Base-by-base conservation (phyloP, 140 eudicot species). In the Erigeron philadelphicus region DNA sequence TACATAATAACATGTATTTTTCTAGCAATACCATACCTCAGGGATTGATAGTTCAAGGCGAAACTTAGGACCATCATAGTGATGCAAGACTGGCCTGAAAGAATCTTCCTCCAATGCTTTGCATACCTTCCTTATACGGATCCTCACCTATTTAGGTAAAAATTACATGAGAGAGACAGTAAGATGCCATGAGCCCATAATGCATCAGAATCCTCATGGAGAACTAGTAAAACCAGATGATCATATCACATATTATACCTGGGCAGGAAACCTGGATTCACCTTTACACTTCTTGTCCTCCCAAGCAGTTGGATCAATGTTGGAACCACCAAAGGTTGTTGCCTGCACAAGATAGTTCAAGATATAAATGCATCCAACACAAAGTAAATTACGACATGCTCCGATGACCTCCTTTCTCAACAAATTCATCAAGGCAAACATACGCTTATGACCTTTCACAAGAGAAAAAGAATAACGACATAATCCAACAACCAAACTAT, bases 271-370 rank as follows among this genome's bases (percentile, higher is more conserved):
- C 85, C 98, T 83, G 8, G 98, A 93, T 80, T 93, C 98, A 11
- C 98, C 98, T 83, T 83, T 93, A 84, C 98, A 93, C 61, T 93
- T 93, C 81, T 89, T 93, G 81, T 93, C 96, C 83, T 93, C 98
- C 98, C 98, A 93, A 57, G 98, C 98, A 81, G 95, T 89, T 13
- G 98, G 90, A 85, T 93, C 98, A 7, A 93, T 93, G 89, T 93
- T 93, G 47, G 98, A 89, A 70, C 98, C 96, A 58, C 98, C 98
- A 83, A 93, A 93, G 52, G 81, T 83, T 55, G 90, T 57, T 67
- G 98, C 98, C 98, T 93, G 75, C 58, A 52, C 18, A 70, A 63
- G 19, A 64, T 9, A 7, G 46, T 71, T 79, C 59, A 69, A 60
- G 19, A 63, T 55, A 35, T 46, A 10, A 66, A 4, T 2, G 49